Percentiles rank a stretch among this genome's conserved stretches.
These are phyloP conservation scores for Rhodosporidiobolus sp. DNA, from an alignment of 768 basidiomycete species.

Conservation along the genomic window DNA sequence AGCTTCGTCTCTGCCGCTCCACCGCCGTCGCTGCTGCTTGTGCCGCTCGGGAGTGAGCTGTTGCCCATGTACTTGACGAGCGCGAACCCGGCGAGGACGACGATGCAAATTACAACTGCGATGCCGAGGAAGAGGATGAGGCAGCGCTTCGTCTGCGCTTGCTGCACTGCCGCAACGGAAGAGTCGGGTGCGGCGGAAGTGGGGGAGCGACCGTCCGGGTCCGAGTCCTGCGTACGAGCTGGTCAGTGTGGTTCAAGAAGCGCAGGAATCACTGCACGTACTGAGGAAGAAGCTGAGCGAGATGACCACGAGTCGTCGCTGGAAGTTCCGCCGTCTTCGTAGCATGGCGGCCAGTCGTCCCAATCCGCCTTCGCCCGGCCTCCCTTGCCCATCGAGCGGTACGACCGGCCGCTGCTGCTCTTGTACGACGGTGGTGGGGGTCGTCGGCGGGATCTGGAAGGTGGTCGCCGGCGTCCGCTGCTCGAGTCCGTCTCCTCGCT, in stretches of 20 bases:
- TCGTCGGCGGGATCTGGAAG: too few relatives aligned
- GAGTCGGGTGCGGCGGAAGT: background rate
- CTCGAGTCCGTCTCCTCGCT: too few relatives aligned
- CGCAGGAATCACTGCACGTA: background rate
- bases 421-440: too few relatives aligned
- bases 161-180: background rate
- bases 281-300: background rate
- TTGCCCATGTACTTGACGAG: background rate
- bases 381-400: background rate
- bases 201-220: background rate
- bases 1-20: background rate
- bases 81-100: constrained; percentile 7
- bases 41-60: too few relatives aligned
- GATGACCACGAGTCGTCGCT: background rate
- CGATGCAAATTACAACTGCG: background rate
- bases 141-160: background rate
- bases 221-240: background rate
- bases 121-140: constrained; percentile 15
- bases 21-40: background rate
- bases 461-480: too few relatives aligned
- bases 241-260: background rate
- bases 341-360: constrained; percentile 1
- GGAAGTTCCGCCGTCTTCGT: constrained; percentile 1
- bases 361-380: background rate
- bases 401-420: too few relatives aligned